Conservation (phyloP, 306 rosid species). For the Myrica gale region DNA sequence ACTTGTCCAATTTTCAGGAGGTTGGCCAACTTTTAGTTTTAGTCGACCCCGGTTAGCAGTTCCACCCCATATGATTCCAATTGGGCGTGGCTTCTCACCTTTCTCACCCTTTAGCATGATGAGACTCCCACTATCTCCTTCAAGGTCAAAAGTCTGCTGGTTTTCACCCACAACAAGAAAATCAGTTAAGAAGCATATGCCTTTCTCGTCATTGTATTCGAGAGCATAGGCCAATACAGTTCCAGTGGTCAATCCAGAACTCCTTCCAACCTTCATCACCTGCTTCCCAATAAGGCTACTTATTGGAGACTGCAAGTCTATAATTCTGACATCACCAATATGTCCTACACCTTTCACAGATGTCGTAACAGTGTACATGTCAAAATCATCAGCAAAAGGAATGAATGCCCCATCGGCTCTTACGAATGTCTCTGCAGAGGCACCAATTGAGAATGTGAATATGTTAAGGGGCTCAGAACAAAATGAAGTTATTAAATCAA, state of each 20-base stretch:
- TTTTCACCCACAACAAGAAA: constrained; percentile 98
- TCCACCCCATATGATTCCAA: constrained; percentile 99
- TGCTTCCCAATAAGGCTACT: constrained; percentile 87
- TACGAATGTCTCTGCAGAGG: constrained; percentile 86
- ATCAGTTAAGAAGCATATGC: constrained; percentile 96
- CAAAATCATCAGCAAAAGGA: constrained; percentile 97
- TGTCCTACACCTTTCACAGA: constrained; percentile 87
- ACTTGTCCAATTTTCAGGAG: constrained; percentile 99
- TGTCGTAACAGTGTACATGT: constrained; percentile 84
- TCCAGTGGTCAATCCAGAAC: constrained; percentile 96
- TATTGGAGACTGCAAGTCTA: constrained; percentile 87
- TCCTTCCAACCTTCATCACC: constrained; percentile 96
- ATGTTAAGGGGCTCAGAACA: background rate
- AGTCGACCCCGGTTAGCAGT: constrained; percentile 98
- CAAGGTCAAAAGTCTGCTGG: constrained; percentile 96
- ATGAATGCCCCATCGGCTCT: constrained; percentile 99
- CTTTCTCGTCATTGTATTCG: constrained; percentile 98
- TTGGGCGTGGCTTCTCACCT: constrained; percentile 77
- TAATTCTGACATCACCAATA: constrained; percentile 73
- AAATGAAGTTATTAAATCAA: background rate
- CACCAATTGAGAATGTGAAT: background rate
- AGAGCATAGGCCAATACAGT: constrained; percentile 94
- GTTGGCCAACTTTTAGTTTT: constrained; percentile 86
- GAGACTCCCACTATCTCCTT: constrained; percentile 99
- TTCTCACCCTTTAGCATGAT: constrained; percentile 80